These are phyloP conservation scores for Serpula lacrymans DNA, from an alignment of 768 basidiomycete species.

Conservation along the genomic window DNA sequence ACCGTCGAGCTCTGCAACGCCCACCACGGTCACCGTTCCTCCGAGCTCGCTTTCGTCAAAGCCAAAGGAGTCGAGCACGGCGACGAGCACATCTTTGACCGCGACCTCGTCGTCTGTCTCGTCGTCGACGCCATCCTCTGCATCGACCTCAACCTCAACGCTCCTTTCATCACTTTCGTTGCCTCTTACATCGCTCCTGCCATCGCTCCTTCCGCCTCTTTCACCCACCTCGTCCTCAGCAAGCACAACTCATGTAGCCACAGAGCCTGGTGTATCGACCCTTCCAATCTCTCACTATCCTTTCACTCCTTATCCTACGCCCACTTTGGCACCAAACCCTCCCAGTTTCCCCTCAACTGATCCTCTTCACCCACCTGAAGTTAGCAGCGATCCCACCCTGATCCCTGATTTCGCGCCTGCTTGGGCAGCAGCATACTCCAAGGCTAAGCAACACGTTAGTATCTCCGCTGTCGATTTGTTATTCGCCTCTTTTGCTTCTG, in stretches of 20 bases:
- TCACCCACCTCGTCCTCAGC: background rate
- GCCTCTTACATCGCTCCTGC: too few species aligned
- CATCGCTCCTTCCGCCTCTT: too few species aligned
- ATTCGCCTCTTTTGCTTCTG: background rate
- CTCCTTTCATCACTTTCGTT: too few species aligned
- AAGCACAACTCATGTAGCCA: background rate
- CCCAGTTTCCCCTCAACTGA: slow-evolving; percentile 45
- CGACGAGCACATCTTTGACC: background rate
- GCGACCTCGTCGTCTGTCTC: background rate
- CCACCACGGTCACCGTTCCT: too few species aligned
- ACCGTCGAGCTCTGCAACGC: background rate
- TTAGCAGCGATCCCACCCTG: slow-evolving; percentile 14
- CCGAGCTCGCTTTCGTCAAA: too few species aligned
- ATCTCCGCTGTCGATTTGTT: background rate
- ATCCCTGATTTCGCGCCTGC: slow-evolving; percentile 36
- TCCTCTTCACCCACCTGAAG: slow-evolving; percentile 44
- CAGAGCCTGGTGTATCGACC: slow-evolving; percentile 6
- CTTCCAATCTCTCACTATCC: slow-evolving; percentile 31
- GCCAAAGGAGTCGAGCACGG: too few species aligned
- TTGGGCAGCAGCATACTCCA: slow-evolving; percentile 51
- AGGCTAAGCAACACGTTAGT: slow-evolving; percentile 49
- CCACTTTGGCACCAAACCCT: slow-evolving; percentile 46
- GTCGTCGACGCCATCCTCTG: background rate
- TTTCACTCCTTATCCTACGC: slow-evolving; percentile 56
- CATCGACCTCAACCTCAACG: background rate